These are phyloP conservation scores for Zanthoxylum bungeanum DNA, from an alignment of 345 rosid species.

Conservation along the genomic window DNA sequence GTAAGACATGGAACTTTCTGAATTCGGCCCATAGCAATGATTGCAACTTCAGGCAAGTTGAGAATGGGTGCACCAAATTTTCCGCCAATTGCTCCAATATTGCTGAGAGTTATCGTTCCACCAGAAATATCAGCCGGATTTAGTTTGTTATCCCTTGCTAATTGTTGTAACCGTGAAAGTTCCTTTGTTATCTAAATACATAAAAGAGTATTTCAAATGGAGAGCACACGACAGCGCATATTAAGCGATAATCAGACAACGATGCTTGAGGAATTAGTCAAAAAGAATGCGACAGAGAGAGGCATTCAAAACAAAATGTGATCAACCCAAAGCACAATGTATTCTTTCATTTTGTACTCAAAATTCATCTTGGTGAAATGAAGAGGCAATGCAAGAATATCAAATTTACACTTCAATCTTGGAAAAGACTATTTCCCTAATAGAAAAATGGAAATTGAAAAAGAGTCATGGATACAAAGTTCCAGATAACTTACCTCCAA, in stretches of 20 bases:
- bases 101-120: conserved; percentile 89
- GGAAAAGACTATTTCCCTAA: background rate
- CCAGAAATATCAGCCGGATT: conserved; percentile 68
- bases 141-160: conserved; percentile 68
- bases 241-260: background rate
- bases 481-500: conserved; percentile 48
- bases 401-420: background rate
- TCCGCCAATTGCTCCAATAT: conserved; percentile 92
- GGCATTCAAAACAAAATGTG: background rate
- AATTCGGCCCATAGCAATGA: conserved; percentile 86
- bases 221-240: background rate
- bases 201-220: background rate
- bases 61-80: conserved; percentile 84
- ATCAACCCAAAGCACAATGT: background rate
- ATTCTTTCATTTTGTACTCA: background rate
- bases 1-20: conserved; percentile 67
- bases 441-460: background rate
- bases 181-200: conserved; percentile 68
- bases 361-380: background rate
- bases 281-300: background rate
- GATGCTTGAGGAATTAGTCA: background rate
- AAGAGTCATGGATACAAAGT: background rate
- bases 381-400: background rate
- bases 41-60: conserved; percentile 90
- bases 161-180: conserved; percentile 66